Base-by-base conservation (phyloP, 345 rosid genomes). In the Dipteronia sinensis region DNA sequence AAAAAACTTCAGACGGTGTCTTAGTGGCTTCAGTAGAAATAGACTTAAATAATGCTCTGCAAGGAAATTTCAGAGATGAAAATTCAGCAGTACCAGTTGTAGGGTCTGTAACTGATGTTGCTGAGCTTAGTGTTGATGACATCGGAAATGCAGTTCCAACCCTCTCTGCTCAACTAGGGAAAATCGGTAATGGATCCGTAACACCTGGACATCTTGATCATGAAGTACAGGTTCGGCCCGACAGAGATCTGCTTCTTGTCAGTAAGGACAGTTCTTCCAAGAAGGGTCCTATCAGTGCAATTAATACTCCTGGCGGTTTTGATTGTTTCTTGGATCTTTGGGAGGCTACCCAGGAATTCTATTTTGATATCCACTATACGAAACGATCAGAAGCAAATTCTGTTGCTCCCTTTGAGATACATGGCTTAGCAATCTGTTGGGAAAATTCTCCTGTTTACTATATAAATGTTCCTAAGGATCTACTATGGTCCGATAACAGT, bases 361-460 rank as follows among this genome's bases (percentile, higher is more conserved):
- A 79, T 86, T 95, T 95, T 87, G 99, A 95, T 47, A 70, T 95
- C 72, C 98, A 95, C 85, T 95, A 91, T 69, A 88, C 73, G 75
- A 92, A 87, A 82, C 74, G 82, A 76, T 82, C 89, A 72, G 88
- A 82, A 82, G 64, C 82, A 67, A 89, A 87, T 68, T 79, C 88
- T 51, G 67, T 71, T 80, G 83, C 72, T 70, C 84, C 83, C 13
- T 95, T 88, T 79, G 99, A 95, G 85, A 81, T 93, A 80, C 92
- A 90, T 80, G 99, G 99, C 76, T 86, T 95, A 67, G 97, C 99
- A 13, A 82, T 95, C 77, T 95, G 99, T 84, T 95, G 97, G 98
- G 89, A 87, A 73, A 83, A 83, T 79, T 93, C 99, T 62, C 93
- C 91, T 46, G 94, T 95, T 38, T 93, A 93, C 86, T 93, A 92